A percentile compares a stretch with the other conserved stretches of the same genome.
These are phyloP conservation scores for Capsella bursapastoris DNA, from an alignment of 345 rosid species.

Conservation along the genomic window DNA sequence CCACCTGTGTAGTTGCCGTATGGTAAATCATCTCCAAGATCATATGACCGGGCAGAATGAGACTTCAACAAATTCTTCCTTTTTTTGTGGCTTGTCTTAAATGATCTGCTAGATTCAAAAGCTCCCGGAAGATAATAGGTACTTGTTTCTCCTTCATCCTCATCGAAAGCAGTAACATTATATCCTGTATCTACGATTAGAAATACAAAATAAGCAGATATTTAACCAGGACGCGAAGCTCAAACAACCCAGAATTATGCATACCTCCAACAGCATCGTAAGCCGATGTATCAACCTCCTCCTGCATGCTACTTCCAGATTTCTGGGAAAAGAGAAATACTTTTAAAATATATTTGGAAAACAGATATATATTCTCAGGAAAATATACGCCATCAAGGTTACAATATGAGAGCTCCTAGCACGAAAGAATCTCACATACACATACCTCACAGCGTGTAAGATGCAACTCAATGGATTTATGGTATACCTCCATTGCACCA, in stretches of 20 bases:
- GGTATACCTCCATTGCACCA: conserved; percentile 81
- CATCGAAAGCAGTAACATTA: conserved; percentile 62
- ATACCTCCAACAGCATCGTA: conserved; percentile 79
- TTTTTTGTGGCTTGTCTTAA: conserved; percentile 65
- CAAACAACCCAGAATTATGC: conserved; percentile 31
- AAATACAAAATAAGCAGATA: conserved; percentile 34
- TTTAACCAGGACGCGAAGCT: conserved; percentile 30
- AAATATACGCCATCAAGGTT: conserved; percentile 22
- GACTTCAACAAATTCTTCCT: conserved; percentile 59
- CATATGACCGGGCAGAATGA: conserved; percentile 63
- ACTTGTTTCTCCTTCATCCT: conserved; percentile 90
- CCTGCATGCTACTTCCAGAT: conserved; percentile 77
- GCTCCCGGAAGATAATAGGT: conserved; percentile 68
- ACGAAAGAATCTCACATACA: conserved; percentile 31
- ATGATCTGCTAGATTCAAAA: conserved; percentile 63
- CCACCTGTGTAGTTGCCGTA: conserved; percentile 54
- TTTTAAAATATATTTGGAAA: conserved; percentile 20
- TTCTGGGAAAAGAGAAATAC: conserved; percentile 52
- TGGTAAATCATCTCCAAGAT: conserved; percentile 63
- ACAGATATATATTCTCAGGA: conserved; percentile 24
- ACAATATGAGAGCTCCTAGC: conserved; percentile 30
- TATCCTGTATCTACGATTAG: conserved; percentile 65
- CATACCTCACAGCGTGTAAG: conserved; percentile 48
- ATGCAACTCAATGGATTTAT: conserved; percentile 82
- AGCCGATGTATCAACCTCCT: conserved; percentile 81